Percentiles rank a stretch among this genome's conserved stretches.
Evolutionary conservation across 164 flowering plant species (phyloP).

Genomic region (Protea cynaroides): DNA sequence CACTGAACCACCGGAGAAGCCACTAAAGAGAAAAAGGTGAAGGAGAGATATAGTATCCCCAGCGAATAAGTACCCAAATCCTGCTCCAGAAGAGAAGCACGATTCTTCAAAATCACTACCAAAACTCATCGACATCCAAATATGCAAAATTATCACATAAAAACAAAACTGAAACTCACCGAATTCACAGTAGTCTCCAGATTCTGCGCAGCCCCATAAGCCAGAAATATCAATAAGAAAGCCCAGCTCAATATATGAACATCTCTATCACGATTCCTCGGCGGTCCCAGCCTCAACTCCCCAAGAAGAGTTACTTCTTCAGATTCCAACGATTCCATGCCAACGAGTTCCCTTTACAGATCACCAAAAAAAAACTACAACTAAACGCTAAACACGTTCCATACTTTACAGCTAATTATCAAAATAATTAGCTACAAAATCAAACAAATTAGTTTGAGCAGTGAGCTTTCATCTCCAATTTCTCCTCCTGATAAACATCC

Average conservation of each 20-base stretch:
- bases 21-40: slow-evolving; percentile 66
- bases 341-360: not conserved
- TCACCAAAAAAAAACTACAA: too few relatives aligned
- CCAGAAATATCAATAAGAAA: slow-evolving; percentile 69
- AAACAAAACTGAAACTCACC: slow-evolving; percentile 37
- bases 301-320: slow-evolving; percentile 50
- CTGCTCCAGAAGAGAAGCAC: slow-evolving; percentile 37
- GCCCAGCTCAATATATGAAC: slow-evolving; percentile 72
- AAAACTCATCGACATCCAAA: not conserved
- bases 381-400: too few relatives aligned
- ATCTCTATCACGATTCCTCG: slow-evolving; percentile 48
- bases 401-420: too few relatives aligned
- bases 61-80: slow-evolving; percentile 78
- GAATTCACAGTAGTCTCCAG: slow-evolving; percentile 72
- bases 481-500: too few relatives aligned
- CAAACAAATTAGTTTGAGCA: too few relatives aligned
- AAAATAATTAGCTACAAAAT: too few relatives aligned
- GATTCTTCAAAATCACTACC: not conserved
- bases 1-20: slow-evolving; percentile 71
- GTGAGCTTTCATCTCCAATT: too few relatives aligned
- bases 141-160: not conserved
- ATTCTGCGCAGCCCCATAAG: slow-evolving; percentile 94
- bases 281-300: slow-evolving; percentile 8
- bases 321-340: slow-evolving; percentile 21
- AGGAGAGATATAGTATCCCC: slow-evolving; percentile 83